Percentiles rank a stretch among this genome's conserved stretches.
Conservation (phyloP, 2,329 filamentous ascomycete genomes). For the Ophiosphaerella korrae region DNA sequence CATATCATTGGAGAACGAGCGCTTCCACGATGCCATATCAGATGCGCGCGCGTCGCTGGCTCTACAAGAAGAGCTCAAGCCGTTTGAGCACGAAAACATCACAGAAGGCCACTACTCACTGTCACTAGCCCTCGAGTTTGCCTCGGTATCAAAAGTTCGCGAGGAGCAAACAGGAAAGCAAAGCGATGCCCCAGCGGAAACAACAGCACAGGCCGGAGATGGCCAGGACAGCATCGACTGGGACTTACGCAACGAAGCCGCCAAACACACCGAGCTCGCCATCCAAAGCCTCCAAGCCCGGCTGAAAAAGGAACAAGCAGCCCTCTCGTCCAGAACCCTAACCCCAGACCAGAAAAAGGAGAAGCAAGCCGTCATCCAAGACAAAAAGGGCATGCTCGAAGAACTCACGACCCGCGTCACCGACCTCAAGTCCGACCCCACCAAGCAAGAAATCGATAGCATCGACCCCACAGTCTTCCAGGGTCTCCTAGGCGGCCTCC, state of each 20-base stretch:
- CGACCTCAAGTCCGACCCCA: conserved; percentile 69
- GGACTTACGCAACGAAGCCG: conserved; percentile 71
- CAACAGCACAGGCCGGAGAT: conserved; percentile 38
- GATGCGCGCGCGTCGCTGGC: conserved; percentile 79
- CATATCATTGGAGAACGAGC: conserved; percentile 95
- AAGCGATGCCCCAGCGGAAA: conserved; percentile 41
- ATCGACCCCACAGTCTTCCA: conserved; percentile 55
- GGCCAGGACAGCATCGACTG: conserved; percentile 66
- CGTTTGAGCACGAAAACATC: conserved; percentile 80
- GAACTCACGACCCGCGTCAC: conserved; percentile 71
- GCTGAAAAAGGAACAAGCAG: conserved; percentile 70
- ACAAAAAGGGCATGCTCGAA: conserved; percentile 77
- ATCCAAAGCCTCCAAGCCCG: conserved; percentile 75
- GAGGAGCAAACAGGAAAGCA: conserved; percentile 55
- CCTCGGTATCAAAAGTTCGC: conserved; percentile 71
- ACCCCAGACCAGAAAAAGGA: conserved; percentile 69
- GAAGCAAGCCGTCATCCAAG: conserved; percentile 63
- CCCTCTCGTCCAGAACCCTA: conserved; percentile 54
- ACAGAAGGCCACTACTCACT: conserved; percentile 97
- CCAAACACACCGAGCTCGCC: conserved; percentile 72
- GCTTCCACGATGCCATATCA: conserved; percentile 83
- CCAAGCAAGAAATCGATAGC: conserved; percentile 46
- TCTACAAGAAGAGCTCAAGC: conserved; percentile 78
- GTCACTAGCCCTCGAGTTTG: conserved; percentile 91
- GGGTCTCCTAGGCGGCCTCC: conserved; percentile 67